Evolutionary conservation across 1,139 yeast species (phyloP), one percentile per base, ranked within the genome.

Genomic region (Zygoascus sp.): DNA sequence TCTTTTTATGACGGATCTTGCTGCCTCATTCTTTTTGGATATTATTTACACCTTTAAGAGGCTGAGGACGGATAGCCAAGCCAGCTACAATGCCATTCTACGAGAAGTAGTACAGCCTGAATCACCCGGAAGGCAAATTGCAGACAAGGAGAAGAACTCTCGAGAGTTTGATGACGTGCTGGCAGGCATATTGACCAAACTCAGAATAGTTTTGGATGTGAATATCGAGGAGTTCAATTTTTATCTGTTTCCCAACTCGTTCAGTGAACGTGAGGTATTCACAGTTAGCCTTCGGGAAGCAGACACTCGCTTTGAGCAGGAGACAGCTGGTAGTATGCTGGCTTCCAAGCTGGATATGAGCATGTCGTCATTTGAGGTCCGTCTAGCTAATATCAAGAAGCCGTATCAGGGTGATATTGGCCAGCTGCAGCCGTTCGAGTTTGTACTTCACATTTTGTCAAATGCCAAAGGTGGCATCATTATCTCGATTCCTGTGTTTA

Each of bases 11-110:
- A 89, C 97, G 0, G 87, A 96, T 0, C 73, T 92, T 57, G 83
- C 95, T 0, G 94, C 95, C 0, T 83, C 96, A 0, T 88, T 84
- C 58, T 69, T 87, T 27, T 72, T 82, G 54, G 96, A 90, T 65
- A 81, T 92, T 41, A 77, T 79, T 58, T 83, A 82, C 50, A 80
- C 94, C 0, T 68, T 87, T 20, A 67, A 77, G 42, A 73, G 96
- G 55, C 81, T 89, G 73, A 72, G 81, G 23, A 84, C 81, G 55
- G 96, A 88, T 50, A 83, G 80, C 54, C 75, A 74, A 53, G 72
- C 78, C 3, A 83, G 94, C 0, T 88, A 89, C 59, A 76, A 74
- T 47, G 95, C 88, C 53, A 86, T 86, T 2, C 69, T 83, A 48
- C 69, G 74, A 28, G 88, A 81, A 51, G 77, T 85, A 1, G 22